Evolutionary conservation across 2,329 filamentous ascomycete species (phyloP).

Genomic region (Sodiomyces alkalinus): DNA sequence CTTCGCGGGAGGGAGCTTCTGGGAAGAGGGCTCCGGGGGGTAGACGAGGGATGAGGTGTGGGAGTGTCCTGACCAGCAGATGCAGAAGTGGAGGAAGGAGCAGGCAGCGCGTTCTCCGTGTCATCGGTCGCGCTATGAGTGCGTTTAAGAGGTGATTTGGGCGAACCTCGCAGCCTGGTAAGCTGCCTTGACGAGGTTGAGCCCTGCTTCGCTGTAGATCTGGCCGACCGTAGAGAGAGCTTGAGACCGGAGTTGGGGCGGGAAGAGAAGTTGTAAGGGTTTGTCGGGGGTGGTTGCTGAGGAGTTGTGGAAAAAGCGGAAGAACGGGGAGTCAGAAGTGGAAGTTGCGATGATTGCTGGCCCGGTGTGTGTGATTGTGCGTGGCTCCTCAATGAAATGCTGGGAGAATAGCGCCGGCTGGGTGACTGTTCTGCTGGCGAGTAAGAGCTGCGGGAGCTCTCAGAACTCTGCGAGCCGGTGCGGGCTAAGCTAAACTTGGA

Average conservation of each 20-base stretch:
- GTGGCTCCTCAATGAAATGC: conserved; percentile 5
- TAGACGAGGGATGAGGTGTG: conserved; percentile 16
- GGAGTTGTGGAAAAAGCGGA: conserved; percentile 16
- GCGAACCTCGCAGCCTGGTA: conserved; percentile 53
- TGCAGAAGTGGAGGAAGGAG: conserved; percentile 27
- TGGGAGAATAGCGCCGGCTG: conserved; percentile 23
- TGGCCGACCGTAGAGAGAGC: conserved; percentile 48
- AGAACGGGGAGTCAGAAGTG: conserved; percentile 15
- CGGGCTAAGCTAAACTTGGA: conserved; percentile 63
- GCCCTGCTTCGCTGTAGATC: conserved; percentile 41
- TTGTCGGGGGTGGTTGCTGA: conserved; percentile 19
- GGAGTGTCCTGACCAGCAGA: conserved; percentile 27
- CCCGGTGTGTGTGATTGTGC: conserved; percentile 5
- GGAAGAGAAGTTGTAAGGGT: conserved; percentile 43
- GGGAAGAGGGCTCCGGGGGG: conserved; percentile 20
- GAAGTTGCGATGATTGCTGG: conserved; percentile 18
- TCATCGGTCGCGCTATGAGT: conserved; percentile 56
- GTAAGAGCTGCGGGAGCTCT: conserved; percentile 24
- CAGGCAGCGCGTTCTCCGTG: conserved; percentile 50
- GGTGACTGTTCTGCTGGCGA: conserved; percentile 20
- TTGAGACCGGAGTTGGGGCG: conserved; percentile 53
- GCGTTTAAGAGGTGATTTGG: conserved; percentile 69
- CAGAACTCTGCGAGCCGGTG: conserved; percentile 29
- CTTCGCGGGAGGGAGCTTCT: conserved; percentile 26
- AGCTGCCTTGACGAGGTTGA: conserved; percentile 36